Evolutionary conservation across 345 rosid species (phyloP), one percentile per base, ranked within the genome.

Genomic region (Pugionium dolabratum): DNA sequence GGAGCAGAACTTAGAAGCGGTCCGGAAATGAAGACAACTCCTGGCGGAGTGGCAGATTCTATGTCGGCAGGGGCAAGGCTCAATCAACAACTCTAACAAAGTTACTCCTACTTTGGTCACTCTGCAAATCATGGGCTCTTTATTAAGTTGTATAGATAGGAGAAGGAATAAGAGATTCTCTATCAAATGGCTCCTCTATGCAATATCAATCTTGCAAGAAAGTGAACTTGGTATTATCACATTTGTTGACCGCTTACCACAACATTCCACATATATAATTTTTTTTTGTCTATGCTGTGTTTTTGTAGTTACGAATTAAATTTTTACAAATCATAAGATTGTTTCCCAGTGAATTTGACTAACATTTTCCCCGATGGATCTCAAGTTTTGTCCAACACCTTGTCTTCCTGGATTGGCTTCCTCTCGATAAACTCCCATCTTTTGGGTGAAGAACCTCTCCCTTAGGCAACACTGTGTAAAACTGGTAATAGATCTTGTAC

Each of bases 311-410:
- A 34, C 44, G 8, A 64, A 34, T 40, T 1, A 11, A 36, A 48
- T 57, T 6, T 60, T 88, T 42, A 86, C 85, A 86, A 77, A 59
- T 90, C 95, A 69, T 87, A 87, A 9, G 47, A 59, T 75, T 87
- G 91, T 79, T 90, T 90, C 32, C 97, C 97, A 8, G 95, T 87
- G 79, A 90, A 87, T 81, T 90, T 87, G 97, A 73, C 47, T 87
- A 9, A 74, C 85, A 76, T 90, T 87, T 81, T 85, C 84, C 9
- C 97, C 95, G 34, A 90, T 87, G 0, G 90, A 84, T 74, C 95
- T 80, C 68, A 85, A 80, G 72, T 87, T 90, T 73, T 0, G 67
- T 2, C 95, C 97, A 7, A 90, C 95, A 28, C 95, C 95, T 59
- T 85, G 74, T 2, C 95, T 84, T 9, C 97, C 95, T 0, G 83